Percentiles rank a stretch among this genome's conserved stretches.
Evolutionary conservation across 441 rosid species (phyloP).

Genomic region (Adansonia grandidieri): DNA sequence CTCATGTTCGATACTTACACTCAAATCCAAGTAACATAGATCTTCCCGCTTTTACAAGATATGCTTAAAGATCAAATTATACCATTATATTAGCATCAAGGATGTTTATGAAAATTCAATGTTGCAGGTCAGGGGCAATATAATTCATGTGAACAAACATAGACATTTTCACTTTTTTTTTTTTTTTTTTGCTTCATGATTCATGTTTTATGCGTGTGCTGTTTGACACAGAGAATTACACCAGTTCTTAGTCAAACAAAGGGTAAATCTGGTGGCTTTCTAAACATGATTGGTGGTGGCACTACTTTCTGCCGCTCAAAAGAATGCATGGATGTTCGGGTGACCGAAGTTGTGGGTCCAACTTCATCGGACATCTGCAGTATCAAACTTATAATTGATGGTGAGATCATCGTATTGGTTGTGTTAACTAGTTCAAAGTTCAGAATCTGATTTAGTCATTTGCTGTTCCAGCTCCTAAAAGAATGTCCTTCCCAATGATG

Average conservation of each 20-base stretch:
- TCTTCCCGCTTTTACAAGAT: neutral
- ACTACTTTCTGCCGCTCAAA: constrained; percentile 34
- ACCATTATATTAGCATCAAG: neutral
- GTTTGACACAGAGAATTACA: constrained; percentile 59
- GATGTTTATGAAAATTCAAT: neutral
- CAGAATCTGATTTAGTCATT: neutral
- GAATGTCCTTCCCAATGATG: neutral
- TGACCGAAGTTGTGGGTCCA: constrained; percentile 61
- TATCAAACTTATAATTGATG: constrained; percentile 49
- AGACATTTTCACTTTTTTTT: neutral
- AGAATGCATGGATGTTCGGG: constrained; percentile 61
- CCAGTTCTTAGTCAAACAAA: constrained; percentile 50
- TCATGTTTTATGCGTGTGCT: constrained; percentile 25
- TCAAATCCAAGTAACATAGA: neutral
- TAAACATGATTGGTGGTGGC: constrained; percentile 59
- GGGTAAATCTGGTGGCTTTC: constrained; percentile 50
- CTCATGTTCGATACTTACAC: too few relatives aligned
- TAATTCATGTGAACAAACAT: neutral
- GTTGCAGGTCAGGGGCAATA: neutral
- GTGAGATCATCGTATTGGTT: constrained; percentile 40
- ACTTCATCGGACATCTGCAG: constrained; percentile 54
- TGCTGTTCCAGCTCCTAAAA: neutral
- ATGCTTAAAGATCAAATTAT: neutral
- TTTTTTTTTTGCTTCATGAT: neutral
- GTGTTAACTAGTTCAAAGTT: too few relatives aligned